A percentile compares a stretch with the other conserved stretches of the same genome.
phyloP scores from a whole-genome alignment of 306 rosid species.

The Quillaja saponaria region DNA sequence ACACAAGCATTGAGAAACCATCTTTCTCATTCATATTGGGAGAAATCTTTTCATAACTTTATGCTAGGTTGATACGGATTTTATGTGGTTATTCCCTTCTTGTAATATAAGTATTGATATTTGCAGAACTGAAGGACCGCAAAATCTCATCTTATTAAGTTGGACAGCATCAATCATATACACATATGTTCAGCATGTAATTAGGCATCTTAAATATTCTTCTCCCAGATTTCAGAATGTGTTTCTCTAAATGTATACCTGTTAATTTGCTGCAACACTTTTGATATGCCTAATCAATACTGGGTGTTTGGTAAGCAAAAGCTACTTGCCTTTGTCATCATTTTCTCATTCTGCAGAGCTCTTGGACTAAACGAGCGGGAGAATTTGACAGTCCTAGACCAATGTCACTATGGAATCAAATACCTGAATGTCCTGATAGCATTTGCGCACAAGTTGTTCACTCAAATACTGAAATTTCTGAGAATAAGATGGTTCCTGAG shows the following conservation, averaged over 20 bases:
- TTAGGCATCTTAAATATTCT: not conserved
- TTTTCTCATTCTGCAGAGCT: conserved; percentile 63
- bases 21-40: no score
- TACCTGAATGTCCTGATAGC: conserved; percentile 65
- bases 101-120: conserved; percentile 3
- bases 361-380: conserved; percentile 83
- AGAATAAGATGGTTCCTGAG: conserved; percentile 41
- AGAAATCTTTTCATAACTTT: no score
- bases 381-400: conserved; percentile 81
- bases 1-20: no score
- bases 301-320: conserved; percentile 2
- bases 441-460: conserved; percentile 83
- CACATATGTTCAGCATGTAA: no score
- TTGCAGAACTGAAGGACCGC: conserved; percentile 15
- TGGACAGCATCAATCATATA: no score
- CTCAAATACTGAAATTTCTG: conserved; percentile 58
- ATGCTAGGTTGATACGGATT: no score
- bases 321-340: conserved; percentile 18
- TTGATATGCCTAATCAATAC: not conserved
- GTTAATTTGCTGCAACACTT: not conserved
- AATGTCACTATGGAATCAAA: conserved; percentile 54
- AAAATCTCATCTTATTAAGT: conserved; percentile 23
- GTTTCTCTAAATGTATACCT: not conserved
- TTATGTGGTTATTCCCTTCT: no score
- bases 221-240: not conserved